Base-by-base conservation (phyloP, 805 yeast species). In the Wickerhamiella cacticola region DNA sequence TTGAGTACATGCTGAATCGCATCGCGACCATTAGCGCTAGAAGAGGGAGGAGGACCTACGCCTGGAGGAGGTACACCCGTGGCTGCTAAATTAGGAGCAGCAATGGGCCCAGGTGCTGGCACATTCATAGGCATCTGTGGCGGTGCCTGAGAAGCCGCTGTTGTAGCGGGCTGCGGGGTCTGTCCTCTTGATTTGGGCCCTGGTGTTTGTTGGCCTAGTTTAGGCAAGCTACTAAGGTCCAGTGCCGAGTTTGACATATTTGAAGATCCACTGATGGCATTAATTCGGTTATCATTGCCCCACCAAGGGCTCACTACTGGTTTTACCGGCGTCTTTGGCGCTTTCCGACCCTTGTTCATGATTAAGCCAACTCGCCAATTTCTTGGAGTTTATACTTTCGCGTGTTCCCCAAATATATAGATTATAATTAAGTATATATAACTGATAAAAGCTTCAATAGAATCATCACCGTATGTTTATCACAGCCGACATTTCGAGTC, bases 271-370 rank as follows among this genome's bases (percentile, higher is more conserved):
- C 26, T 23, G 31, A 9, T n/a, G 13, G 34, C 15, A 15, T 15
- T 22, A 3, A 16, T 18, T 6, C 29, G 29, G 28, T 18, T 33
- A 12, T 43, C 46, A 18, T 41, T 28, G 25, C 46, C 46, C 46
- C 46, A 43, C 46, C 46, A 43, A 3, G 46, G 46, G 21, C 34
- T 34, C 25, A 13, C 35, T 10, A 21, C 33, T 33, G 31, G 44
- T 15, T 40, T 40, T 26, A 40, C 44, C 25, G 44, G 44, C 44
- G 44, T 40, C 23, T 26, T 24, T 18, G 44, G 44, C n/a, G 42
- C 28, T n/a, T 40, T 36, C 26, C 41, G 41, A 22, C 26, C 26
- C 22, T 29, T 29, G 33, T 36, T 36, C 41, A 36, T 36, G 41
- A 36, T 22, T 19, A 21, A 36, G 41, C 36, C 15, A 13, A 10